phyloP scores from a whole-genome alignment of 305 asterid species.

The Withania somnifera region DNA sequence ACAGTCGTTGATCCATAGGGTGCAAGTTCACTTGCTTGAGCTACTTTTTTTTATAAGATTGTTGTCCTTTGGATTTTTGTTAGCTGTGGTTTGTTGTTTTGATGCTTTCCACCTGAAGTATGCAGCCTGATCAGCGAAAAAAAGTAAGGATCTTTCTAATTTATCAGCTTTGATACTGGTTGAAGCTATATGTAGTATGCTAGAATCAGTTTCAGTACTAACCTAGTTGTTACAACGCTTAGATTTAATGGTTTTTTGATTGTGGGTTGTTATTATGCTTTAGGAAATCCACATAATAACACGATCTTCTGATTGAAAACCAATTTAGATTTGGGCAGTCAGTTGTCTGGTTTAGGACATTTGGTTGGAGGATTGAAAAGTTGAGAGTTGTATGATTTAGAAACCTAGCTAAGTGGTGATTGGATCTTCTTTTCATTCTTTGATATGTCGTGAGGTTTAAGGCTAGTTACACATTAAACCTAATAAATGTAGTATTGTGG shows the following conservation, averaged over 20 bases:
- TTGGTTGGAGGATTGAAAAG: background rate
- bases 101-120: slow-evolving; percentile 21
- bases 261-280: background rate
- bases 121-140: slow-evolving; percentile 88
- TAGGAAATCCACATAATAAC: background rate
- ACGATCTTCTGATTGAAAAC: background rate
- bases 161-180: background rate
- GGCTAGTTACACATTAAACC: background rate
- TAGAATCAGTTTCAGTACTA: slow-evolving; percentile 1
- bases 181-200: background rate
- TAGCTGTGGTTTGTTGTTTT: background rate
- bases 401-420: background rate
- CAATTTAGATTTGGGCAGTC: background rate
- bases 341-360: background rate
- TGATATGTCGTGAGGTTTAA: background rate
- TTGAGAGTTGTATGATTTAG: background rate
- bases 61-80: background rate
- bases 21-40: background rate
- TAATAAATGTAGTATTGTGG: background rate
- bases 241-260: background rate
- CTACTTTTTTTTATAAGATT: background rate
- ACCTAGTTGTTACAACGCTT: background rate
- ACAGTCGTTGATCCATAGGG: background rate
- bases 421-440: background rate
- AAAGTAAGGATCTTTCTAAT: slow-evolving; percentile 30